phyloP scores from a whole-genome alignment of 2,329 filamentous ascomycete genomes.

The Calonectria ilicicola region DNA sequence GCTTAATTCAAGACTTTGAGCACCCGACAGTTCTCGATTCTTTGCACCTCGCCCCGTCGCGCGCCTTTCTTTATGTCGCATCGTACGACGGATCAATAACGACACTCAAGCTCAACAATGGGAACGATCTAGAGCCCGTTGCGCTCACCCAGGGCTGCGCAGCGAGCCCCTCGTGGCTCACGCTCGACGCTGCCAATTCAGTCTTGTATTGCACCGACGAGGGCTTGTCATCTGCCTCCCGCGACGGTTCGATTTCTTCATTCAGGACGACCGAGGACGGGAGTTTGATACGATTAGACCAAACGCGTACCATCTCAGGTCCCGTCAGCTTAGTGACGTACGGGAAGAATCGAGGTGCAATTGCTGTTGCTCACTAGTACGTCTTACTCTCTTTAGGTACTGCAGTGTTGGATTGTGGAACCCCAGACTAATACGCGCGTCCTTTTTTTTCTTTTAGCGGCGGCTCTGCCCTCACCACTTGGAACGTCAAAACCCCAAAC shows the following conservation, averaged over 20 bases:
- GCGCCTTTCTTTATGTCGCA: conserved; percentile 55
- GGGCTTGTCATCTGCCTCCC: conserved; percentile 54
- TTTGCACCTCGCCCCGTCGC: not conserved
- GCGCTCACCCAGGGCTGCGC: conserved; percentile 62
- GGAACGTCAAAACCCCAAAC: conserved; percentile 54
- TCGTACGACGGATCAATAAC: conserved; percentile 63
- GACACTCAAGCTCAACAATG: conserved; percentile 56
- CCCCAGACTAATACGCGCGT: conserved; percentile 14
- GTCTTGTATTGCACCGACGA: conserved; percentile 73
- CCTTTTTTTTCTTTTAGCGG: conserved; percentile 41
- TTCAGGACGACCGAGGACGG: conserved; percentile 54
- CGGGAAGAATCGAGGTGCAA: conserved; percentile 53
- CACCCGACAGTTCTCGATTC: not conserved
- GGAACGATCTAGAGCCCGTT: conserved; percentile 53
- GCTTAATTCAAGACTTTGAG: not conserved
- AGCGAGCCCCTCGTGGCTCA: conserved; percentile 70
- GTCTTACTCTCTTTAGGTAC: conserved; percentile 32
- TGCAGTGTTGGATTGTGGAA: not conserved
- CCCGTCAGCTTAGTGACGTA: conserved; percentile 59
- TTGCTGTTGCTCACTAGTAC: conserved; percentile 61
- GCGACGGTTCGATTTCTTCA: conserved; percentile 59
- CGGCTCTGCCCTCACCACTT: conserved; percentile 58
- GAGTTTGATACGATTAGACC: conserved; percentile 52
- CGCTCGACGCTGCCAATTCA: conserved; percentile 61
- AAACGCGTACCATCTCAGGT: conserved; percentile 50